These are phyloP conservation scores for Maudiozyma turicensis DNA, from an alignment of 805 yeast species.

Conservation along the genomic window DNA sequence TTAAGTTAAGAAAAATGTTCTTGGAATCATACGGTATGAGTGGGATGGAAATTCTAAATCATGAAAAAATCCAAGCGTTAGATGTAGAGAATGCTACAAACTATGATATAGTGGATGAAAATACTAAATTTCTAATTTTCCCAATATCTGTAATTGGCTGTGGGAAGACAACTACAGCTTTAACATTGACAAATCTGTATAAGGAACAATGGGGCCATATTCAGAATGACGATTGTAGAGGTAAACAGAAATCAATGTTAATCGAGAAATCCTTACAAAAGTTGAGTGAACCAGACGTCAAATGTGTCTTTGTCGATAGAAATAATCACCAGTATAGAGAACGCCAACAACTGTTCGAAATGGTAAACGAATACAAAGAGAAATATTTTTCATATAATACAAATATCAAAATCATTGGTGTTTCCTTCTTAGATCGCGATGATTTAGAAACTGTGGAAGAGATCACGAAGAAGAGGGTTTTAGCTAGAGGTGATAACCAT, in stretches of 20 bases:
- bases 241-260: slow-evolving; percentile 39
- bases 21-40: slow-evolving; percentile 42
- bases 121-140: slow-evolving; percentile 51
- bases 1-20: slow-evolving; percentile 60
- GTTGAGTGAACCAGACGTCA: slow-evolving; percentile 27
- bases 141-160: slow-evolving; percentile 91
- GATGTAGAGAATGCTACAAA: slow-evolving; percentile 33
- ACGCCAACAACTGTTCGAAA: slow-evolving; percentile 53
- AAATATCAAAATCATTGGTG: slow-evolving; percentile 50
- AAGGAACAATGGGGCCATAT: slow-evolving; percentile 56
- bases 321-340: slow-evolving; percentile 72
- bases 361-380: slow-evolving; percentile 36
- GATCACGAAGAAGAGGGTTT: slow-evolving; percentile 50
- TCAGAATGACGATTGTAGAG: slow-evolving; percentile 69
- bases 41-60: slow-evolving; percentile 49
- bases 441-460: slow-evolving; percentile 35
- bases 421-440: slow-evolving; percentile 45
- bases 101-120: slow-evolving; percentile 27
- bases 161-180: slow-evolving; percentile 81
- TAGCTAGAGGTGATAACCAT: slow-evolving; percentile 75
- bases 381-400: slow-evolving; percentile 35
- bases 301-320: slow-evolving; percentile 65
- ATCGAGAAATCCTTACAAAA: slow-evolving; percentile 38
- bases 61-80: slow-evolving; percentile 32
- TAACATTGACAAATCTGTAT: slow-evolving; percentile 45